Conservation (phyloP, 352 stramenopile species). For the Lagenidium giganteum region DNA sequence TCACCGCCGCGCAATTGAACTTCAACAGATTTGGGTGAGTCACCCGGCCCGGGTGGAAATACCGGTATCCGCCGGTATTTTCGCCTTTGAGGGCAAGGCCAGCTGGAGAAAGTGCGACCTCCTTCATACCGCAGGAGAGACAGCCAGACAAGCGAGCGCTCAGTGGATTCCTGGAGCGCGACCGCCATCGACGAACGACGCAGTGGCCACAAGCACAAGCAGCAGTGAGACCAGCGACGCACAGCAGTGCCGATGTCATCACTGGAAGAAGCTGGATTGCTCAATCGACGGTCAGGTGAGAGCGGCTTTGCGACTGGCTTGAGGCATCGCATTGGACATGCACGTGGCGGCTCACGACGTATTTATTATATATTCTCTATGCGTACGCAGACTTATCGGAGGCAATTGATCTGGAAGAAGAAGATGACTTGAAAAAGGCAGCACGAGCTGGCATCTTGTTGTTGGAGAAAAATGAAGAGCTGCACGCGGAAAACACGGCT, state of each 20-base stretch:
- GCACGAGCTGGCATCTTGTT: slow-evolving; percentile 57
- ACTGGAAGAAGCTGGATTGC: neutral
- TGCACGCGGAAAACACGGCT: slow-evolving; percentile 43
- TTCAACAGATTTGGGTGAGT: too few relatives aligned
- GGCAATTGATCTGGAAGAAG: slow-evolving; percentile 34
- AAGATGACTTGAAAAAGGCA: slow-evolving; percentile 47
- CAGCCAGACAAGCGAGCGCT: neutral
- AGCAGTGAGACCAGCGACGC: neutral
- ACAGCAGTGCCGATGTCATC: neutral
- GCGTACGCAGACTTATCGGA: too few relatives aligned
- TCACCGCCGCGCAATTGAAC: too few relatives aligned
- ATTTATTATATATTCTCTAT: too few relatives aligned
- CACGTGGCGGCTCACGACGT: too few relatives aligned
- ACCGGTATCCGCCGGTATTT: too few relatives aligned
- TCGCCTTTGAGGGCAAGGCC: too few relatives aligned
- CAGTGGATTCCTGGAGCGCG: neutral
- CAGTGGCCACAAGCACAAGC: too few relatives aligned
- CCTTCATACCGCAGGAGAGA: neutral
- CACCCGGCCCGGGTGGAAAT: too few relatives aligned
- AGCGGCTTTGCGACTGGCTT: too few relatives aligned
- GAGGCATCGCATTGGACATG: too few relatives aligned
- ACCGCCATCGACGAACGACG: too few relatives aligned
- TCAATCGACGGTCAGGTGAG: neutral
- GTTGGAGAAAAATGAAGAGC: slow-evolving; percentile 54
- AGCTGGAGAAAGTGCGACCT: neutral